Base-by-base conservation (phyloP, 768 basidiomycete species). In the Agaricus subrufescens region DNA sequence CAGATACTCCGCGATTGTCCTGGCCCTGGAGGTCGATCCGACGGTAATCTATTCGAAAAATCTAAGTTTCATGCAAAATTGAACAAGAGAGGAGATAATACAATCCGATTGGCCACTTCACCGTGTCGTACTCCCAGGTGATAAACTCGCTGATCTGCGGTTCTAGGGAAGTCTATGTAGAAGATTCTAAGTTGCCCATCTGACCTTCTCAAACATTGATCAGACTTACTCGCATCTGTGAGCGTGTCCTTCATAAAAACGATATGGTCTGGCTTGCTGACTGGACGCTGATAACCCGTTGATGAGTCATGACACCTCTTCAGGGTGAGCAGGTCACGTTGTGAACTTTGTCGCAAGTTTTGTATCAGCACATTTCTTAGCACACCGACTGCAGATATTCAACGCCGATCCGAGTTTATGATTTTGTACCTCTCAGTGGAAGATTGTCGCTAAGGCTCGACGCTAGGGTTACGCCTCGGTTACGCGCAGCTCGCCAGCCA, bases 61-160 rank as follows among this genome's bases (percentile, higher is more conserved):
- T 39, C 47, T 58, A 51, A 31, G 37, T 46, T 46, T 27, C 50
- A 19, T 42, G 29, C 26, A 11, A 51, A 15, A 7, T 43, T 14
- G 25, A 42, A 8, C 51, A 42, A 54, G 47, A 31, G 8, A 50
- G 58, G 39, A 44, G 34, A 34, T 34, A 77, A 68, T 66, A 91
- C 86, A 60, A 92, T 86, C 54, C 87, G 81, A 68, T 91, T 91
- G 42, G 90, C 87, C 12, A 93, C 84, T 67, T 93, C 87, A 40
- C 91, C 88, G 40, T 81, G 75, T 46, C 82, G 77, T 60, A 91
- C 69, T 38, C 88, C 90, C 27, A 91, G 80, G 69, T 91, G 89
- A 69, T 91, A 91, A 46, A 90, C 88, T 52, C 87, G 84, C 49
- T 78, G 79, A 66, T 88, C 86, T 47, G 75, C 75, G 39, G 88